These are phyloP conservation scores for Cercospora brassicicola DNA, from an alignment of 2,329 filamentous ascomycete genomes.

Conservation along the genomic window DNA sequence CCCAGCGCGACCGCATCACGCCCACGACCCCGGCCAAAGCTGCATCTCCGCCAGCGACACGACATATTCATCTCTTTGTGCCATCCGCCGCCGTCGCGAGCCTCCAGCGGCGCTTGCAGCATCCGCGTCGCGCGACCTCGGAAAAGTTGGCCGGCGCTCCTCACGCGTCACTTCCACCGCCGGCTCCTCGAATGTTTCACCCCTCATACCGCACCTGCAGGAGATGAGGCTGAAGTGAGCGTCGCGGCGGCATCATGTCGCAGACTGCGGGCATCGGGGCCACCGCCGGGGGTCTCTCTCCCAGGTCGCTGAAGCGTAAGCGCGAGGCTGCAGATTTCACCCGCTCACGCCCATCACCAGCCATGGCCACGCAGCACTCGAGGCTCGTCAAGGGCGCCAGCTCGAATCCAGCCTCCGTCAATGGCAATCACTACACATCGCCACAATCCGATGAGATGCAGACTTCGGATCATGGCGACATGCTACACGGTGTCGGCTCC, in stretches of 20 bases:
- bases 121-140: constrained; percentile 11
- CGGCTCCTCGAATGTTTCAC: constrained; percentile 6
- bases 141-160: constrained; percentile 18
- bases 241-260: constrained; percentile 35
- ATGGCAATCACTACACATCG: constrained; percentile 32
- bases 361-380: constrained; percentile 12
- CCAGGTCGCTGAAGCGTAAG: constrained; percentile 35
- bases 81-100: not conserved
- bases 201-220: constrained; percentile 10
- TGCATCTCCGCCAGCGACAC: constrained; percentile 10
- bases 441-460: constrained; percentile 36
- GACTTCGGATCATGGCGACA: constrained; percentile 56
- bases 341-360: constrained; percentile 19
- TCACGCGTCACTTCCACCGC: constrained; percentile 4
- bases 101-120: not conserved
- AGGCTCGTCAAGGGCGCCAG: constrained; percentile 19
- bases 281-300: constrained; percentile 24
- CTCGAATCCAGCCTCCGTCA: constrained; percentile 13
- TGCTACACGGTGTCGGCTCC: constrained; percentile 69
- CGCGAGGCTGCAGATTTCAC: constrained; percentile 21
- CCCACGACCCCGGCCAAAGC: constrained; percentile 13
- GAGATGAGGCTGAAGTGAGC: constrained; percentile 25
- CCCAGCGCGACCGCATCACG: constrained; percentile 9
- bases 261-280: constrained; percentile 31
- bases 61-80: constrained; percentile 5